Base-by-base conservation (phyloP, 805 yeast genomes). In the Spathaspora gorwiae region DNA sequence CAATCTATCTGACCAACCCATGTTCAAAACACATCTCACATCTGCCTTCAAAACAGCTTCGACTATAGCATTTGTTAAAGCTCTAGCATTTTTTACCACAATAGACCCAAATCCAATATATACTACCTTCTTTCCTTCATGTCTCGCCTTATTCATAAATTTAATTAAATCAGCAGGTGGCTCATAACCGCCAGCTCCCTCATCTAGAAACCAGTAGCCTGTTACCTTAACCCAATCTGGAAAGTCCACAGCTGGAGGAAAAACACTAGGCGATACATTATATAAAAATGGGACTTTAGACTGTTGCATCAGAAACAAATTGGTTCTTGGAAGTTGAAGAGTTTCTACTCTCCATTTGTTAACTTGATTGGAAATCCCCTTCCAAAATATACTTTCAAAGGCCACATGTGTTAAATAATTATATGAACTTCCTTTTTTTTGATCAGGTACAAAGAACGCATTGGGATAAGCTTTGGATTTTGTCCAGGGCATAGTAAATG, bases 401-500 rank as follows among this genome's bases (percentile, higher is more conserved):
- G 92, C 79, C 7, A 90, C 92, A 65, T 92, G 96, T 0, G 97
- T 90, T 67, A 92, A 72, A 58, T 88, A 87, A 60, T 92, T 92
- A 65, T 92, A 92, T 8, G 90, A 84, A 2, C 97, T 97, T 9
- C 97, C 97, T 61, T 85, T 78, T 59, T 85, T 88, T 64, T 87
- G 95, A 48, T 90, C 97, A 0, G 98, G 97, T 7, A 88, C 96
- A 60, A 90, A 81, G 52, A 92, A 90, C 0, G 98, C 97, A 70
- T 92, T 97, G 1, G 97, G 97, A 60, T 92, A 92, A 0, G 97
- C 95, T 53, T 95, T 75, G 0, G 98, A 90, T 49, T 96, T 69
- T 0, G 97, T 88, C 98, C 98, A 92, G 0, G 98, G 98, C 98
- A 92, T 92, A 0, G 98, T 92, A 60, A 92, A 92, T 0, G 97